Conservation (phyloP, 2,329 filamentous ascomycete species). For the Beauveria varroae region DNA sequence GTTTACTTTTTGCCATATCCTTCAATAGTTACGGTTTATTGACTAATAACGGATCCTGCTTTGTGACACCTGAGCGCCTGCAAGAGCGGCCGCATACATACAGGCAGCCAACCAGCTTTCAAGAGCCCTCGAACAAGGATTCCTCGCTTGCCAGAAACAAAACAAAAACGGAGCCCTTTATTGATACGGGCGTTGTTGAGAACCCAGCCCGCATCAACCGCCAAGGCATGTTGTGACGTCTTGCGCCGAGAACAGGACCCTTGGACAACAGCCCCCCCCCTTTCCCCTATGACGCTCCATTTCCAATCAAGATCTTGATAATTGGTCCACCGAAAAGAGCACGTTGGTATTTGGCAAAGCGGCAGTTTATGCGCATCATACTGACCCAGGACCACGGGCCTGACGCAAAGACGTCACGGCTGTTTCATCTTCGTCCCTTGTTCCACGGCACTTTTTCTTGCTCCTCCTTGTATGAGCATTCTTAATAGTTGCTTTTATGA, state of each 20-base stretch:
- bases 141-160: not conserved
- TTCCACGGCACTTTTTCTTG: not conserved
- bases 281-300: not conserved
- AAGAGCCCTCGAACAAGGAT: not conserved
- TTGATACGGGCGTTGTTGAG: no score
- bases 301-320: not conserved
- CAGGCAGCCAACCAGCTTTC: no score
- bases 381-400: not conserved
- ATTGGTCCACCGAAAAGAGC: not conserved
- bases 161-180: not conserved
- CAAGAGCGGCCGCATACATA: not conserved
- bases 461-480: no score
- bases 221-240: not conserved
- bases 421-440: constrained; percentile 8
- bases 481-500: no score
- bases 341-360: not conserved
- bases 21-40: not conserved
- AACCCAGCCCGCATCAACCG: not conserved
- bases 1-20: not conserved
- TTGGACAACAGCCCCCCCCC: not conserved
- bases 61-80: not conserved
- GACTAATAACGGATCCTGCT: not conserved
- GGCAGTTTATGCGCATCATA: not conserved
- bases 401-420: constrained; percentile 1
- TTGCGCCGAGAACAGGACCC: not conserved